Evolutionary conservation across 805 yeast genomes (phyloP), one percentile per base, ranked within the genome.

Genomic region (Monosporozyma aquatica): DNA sequence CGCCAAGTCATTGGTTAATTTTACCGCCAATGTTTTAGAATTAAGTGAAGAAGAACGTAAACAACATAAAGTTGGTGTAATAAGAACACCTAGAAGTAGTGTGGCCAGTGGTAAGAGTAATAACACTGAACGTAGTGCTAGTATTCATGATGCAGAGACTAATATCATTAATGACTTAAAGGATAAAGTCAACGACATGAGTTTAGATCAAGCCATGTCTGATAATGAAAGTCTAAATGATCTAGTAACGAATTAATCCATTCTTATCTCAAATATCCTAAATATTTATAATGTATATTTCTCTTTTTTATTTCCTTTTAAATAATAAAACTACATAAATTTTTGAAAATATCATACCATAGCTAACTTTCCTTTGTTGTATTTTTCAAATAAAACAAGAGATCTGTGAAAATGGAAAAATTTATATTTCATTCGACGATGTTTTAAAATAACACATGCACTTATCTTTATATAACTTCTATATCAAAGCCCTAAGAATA

Each of bases 1-100:
- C 24, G 82, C 86, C n/a, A 81, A 79, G 55, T 81, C 89, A 1
- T 64, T 82, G 42, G 69, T 82, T 50, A 80, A 78, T 47, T 67
- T 82, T 50, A 79, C 89, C 1, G 79, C 82, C 21, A 70, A 79
- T 42, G 70, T 82, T 23, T 66, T 82, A 50, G 87, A 82, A 49
- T 64, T 82, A 51, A 75, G 75, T 40, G 85, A 76, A 24, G 85
- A 80, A 33, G 89, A 78, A 49, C 61, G 53, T 33, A 48, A 44
- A 26, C 43, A 44, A 6, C 61, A 58, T 38, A 50, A 55, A 21
- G 46, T 56, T 15, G 62, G 57, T 24, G 57, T 50, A 24, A 43
- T 47, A 3, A 35, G 38, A 7, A 54, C 58, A 11, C 58, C 60
- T 36, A 50, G 51, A 39, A 42, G 45, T 18, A 55, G 59, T 42